A percentile compares a stretch with the other conserved stretches of the same genome.
Evolutionary conservation across 257 asterid species (phyloP).

Genomic region (Nicotiana noctiflora): DNA sequence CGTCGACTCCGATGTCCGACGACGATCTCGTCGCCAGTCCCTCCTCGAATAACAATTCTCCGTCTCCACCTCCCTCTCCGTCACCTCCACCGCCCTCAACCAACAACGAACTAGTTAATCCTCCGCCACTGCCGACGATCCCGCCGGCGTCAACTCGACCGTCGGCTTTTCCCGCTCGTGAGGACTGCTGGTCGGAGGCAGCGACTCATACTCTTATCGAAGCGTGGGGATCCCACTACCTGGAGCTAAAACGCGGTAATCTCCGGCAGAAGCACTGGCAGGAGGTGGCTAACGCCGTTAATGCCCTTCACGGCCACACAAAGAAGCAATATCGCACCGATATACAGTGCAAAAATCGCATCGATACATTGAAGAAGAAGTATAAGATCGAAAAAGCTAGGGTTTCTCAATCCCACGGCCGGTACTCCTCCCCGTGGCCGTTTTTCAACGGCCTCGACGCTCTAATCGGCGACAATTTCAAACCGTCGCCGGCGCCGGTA

Average conservation of each 20-base stretch:
- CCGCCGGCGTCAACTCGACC: conserved; percentile 24
- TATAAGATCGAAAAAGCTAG: conserved; percentile 76
- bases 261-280: conserved; percentile 94
- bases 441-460: conserved; percentile 56
- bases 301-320: conserved; percentile 56
- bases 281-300: conserved; percentile 85
- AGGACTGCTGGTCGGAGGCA: conserved; percentile 88
- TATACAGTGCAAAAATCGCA: conserved; percentile 88
- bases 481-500: conserved; percentile 17
- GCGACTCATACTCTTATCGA: conserved; percentile 72
- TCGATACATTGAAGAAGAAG: conserved; percentile 87
- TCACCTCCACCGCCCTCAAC: conserved; percentile 12
- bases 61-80: conserved; percentile 22
- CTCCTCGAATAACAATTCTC: neutral
- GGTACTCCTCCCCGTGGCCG: conserved; percentile 60
- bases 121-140: conserved; percentile 10
- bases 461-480: conserved; percentile 56
- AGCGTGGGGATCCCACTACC: conserved; percentile 74
- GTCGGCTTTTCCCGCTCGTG: conserved; percentile 46
- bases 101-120: conserved; percentile 1
- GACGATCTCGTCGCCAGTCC: conserved; percentile 13
- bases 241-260: conserved; percentile 72
- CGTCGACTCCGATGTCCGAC: conserved; percentile 23
- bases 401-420: conserved; percentile 47
- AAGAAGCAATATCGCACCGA: conserved; percentile 66